Percentiles rank a stretch among this genome's conserved stretches.
Evolutionary conservation across 371 early-diverging fungal genomes (phyloP).

Genomic region (Nematocida sp.): DNA sequence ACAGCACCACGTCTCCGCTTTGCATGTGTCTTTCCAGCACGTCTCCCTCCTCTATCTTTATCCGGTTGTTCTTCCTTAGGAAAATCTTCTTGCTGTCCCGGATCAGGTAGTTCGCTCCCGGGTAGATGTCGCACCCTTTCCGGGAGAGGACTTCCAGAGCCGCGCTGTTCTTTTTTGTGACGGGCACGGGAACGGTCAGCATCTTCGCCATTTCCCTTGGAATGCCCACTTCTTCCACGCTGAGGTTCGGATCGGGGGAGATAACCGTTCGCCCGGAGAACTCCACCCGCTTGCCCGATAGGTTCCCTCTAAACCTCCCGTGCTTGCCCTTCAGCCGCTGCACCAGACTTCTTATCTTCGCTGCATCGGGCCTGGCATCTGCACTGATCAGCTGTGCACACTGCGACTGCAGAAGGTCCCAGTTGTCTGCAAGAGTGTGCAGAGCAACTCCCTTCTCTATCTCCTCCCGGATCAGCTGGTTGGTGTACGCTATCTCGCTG

Average conservation of each 20-base stretch:
- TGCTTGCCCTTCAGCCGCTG: conserved; percentile 97
- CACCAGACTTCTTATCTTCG: conserved; percentile 75
- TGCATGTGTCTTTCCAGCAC: conserved; percentile 87
- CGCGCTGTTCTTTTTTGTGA: conserved; percentile 77
- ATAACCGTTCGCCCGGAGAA: conserved; percentile 98
- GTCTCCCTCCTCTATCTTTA: conserved; percentile 76
- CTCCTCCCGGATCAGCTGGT: conserved; percentile 74
- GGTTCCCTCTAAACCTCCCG: conserved; percentile 96
- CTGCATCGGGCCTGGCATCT: conserved; percentile 73
- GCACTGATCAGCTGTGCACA: conserved; percentile 90
- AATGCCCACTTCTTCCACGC: conserved; percentile 91
- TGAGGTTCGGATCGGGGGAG: conserved; percentile 94
- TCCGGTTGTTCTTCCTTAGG: conserved; percentile 65
- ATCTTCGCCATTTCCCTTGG: conserved; percentile 86
- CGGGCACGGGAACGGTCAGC: conserved; percentile 89
- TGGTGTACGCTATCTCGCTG: conserved; percentile 86
- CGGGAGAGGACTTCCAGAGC: conserved; percentile 69
- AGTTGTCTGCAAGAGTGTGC: conserved; percentile 72
- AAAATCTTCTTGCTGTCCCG: conserved; percentile 50
- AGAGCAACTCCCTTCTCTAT: conserved; percentile 75
- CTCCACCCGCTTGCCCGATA: conserved; percentile 98
- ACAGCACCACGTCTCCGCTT: conserved; percentile 92
- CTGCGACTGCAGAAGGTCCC: conserved; percentile 90
- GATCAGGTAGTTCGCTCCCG: conserved; percentile 86
- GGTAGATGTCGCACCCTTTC: conserved; percentile 82